phyloP scores from a whole-genome alignment of 2,329 filamentous ascomycete genomes.

The Pseudocercospora ulei region DNA sequence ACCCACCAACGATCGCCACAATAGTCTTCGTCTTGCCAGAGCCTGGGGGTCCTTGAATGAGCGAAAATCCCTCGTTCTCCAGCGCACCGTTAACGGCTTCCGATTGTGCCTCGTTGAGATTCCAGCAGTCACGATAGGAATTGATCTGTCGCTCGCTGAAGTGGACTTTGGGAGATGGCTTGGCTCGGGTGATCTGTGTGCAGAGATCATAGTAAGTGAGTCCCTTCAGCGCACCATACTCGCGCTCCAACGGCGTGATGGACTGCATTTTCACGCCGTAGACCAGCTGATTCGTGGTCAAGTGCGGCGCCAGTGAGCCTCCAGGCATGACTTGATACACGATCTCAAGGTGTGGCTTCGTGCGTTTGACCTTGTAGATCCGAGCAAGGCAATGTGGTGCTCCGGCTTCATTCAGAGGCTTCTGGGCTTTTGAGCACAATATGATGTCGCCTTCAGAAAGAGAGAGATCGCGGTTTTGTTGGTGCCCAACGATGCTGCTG shows the following conservation, averaged over 20 bases:
- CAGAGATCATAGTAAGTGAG: constrained; percentile 93
- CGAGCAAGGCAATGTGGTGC: constrained; percentile 77
- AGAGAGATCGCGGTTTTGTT: constrained; percentile 59
- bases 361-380: constrained; percentile 68
- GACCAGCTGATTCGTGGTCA: constrained; percentile 61
- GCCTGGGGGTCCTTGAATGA: constrained; percentile 91
- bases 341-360: constrained; percentile 72
- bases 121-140: constrained; percentile 63
- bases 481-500: constrained; percentile 66
- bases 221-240: constrained; percentile 83
- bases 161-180: constrained; percentile 76
- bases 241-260: constrained; percentile 87
- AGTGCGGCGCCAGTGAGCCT: constrained; percentile 28
- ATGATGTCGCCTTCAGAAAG: constrained; percentile 81
- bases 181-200: constrained; percentile 79
- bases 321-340: constrained; percentile 68
- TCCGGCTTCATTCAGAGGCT: constrained; percentile 55
- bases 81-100: constrained; percentile 83
- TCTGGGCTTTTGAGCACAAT: constrained; percentile 64
- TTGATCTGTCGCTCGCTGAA: constrained; percentile 66
- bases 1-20: constrained; percentile 82
- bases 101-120: constrained; percentile 78
- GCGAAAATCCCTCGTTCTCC: constrained; percentile 92
- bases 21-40: constrained; percentile 95
- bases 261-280: constrained; percentile 78